These are phyloP conservation scores for Tylopilus orsonianus DNA, from an alignment of 1,284 basidiomycete genomes.

Conservation along the genomic window DNA sequence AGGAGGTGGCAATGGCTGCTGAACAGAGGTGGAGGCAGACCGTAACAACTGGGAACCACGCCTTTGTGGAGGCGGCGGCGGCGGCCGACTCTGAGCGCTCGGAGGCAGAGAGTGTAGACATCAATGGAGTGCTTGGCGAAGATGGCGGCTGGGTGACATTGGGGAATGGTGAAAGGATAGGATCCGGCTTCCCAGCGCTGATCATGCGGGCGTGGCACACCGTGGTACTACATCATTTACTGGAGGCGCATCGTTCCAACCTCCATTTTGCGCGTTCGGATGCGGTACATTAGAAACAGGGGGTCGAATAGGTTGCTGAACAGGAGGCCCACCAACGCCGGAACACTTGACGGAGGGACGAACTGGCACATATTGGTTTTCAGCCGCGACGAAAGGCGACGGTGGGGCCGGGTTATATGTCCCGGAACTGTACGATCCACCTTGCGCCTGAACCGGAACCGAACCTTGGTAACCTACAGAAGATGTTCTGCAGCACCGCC, in stretches of 20 bases:
- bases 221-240: slow-evolving; percentile 41
- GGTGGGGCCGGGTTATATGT: slow-evolving; percentile 4
- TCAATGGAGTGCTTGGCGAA: slow-evolving; percentile 43
- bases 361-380: slow-evolving; percentile 36
- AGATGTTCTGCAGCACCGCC: slow-evolving; percentile 19
- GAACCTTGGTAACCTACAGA: slow-evolving; percentile 3
- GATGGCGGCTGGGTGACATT: slow-evolving; percentile 59
- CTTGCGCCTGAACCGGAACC: slow-evolving; percentile 9
- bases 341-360: slow-evolving; percentile 16
- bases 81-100: slow-evolving; percentile 51
- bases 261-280: slow-evolving; percentile 68
- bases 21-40: slow-evolving; percentile 40
- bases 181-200: slow-evolving; percentile 52
- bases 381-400: slow-evolving; percentile 30
- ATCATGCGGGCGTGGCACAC: slow-evolving; percentile 50
- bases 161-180: slow-evolving; percentile 90
- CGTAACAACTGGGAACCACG: slow-evolving; percentile 34
- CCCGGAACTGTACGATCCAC: slow-evolving; percentile 12
- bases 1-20: slow-evolving; percentile 37
- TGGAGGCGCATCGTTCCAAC: slow-evolving; percentile 89
- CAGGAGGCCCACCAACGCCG: slow-evolving; percentile 19
- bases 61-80: slow-evolving; percentile 43
- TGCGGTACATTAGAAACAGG: slow-evolving; percentile 32
- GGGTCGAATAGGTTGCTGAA: slow-evolving; percentile 21
- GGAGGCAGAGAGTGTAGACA: slow-evolving; percentile 49